Conservation (phyloP, 805 yeast genomes). For the Candida multigemmis region DNA sequence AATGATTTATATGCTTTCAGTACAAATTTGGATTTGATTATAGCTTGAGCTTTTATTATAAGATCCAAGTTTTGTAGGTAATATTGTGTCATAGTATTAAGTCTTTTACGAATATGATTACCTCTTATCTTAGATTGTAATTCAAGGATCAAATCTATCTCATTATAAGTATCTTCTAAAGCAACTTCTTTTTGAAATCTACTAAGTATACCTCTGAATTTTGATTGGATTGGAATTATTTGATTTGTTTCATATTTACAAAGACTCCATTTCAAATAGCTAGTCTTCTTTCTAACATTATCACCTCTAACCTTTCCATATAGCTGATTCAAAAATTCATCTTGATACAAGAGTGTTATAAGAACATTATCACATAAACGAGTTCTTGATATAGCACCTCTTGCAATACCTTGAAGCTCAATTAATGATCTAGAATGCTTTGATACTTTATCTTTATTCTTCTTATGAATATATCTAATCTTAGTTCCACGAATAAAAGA, state of each 20-base stretch:
- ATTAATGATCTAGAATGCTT: no score
- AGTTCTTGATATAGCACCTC: conserved; percentile 38
- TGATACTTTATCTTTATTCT: conserved; percentile 4
- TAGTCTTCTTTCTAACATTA: conserved; percentile 19
- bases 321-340: conserved; percentile 23
- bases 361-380: conserved; percentile 33
- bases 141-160: conserved; percentile 25
- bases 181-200: conserved; percentile 49
- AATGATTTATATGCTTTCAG: conserved; percentile 68
- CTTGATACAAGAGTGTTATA: conserved; percentile 32
- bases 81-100: conserved; percentile 26
- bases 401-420: conserved; percentile 34
- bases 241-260: conserved; percentile 8
- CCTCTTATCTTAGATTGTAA: conserved; percentile 56
- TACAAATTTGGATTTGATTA: conserved; percentile 57
- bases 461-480: conserved; percentile 12
- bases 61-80: conserved; percentile 49
- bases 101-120: conserved; percentile 22
- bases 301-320: conserved; percentile 38
- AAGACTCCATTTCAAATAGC: conserved; percentile 7
- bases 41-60: conserved; percentile 67
- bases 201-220: conserved; percentile 52
- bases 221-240: conserved; percentile 43
- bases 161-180: conserved; percentile 43
- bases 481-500: conserved; percentile 27